phyloP scores from a whole-genome alignment of 2,329 filamentous ascomycete species.

The Bisporella sp. region DNA sequence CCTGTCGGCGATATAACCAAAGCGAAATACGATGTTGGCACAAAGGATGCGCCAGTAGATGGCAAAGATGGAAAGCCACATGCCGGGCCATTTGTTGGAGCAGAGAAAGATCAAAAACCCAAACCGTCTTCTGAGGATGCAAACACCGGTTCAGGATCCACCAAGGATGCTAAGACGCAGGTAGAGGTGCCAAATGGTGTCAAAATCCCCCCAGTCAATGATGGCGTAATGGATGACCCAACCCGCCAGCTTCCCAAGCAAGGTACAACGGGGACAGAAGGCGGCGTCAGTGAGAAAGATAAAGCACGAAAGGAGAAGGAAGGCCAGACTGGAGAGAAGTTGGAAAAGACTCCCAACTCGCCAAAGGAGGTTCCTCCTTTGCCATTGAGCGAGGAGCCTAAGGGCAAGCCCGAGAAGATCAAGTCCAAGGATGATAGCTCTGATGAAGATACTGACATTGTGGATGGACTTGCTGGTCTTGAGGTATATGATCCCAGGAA shows the following conservation, averaged over 20 bases:
- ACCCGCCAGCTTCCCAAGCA: slow-evolving; percentile 68
- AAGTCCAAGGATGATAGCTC: slow-evolving; percentile 30
- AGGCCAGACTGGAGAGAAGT: slow-evolving; percentile 55
- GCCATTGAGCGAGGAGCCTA: slow-evolving; percentile 73
- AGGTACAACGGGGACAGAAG: slow-evolving; percentile 82
- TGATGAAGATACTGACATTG: slow-evolving; percentile 21
- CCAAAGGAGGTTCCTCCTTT: slow-evolving; percentile 82
- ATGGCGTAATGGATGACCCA: slow-evolving; percentile 92
- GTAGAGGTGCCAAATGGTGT: slow-evolving; percentile 50
- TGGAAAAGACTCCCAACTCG: slow-evolving; percentile 69
- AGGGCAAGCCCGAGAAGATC: slow-evolving; percentile 38
- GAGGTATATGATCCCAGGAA: slow-evolving; percentile 43
- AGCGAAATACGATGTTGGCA: slow-evolving; percentile 35
- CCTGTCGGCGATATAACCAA: slow-evolving; percentile 24
- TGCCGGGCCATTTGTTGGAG: slow-evolving; percentile 71
- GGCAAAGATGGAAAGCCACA: slow-evolving; percentile 92
- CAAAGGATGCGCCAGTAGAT: slow-evolving; percentile 83
- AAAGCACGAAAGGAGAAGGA: slow-evolving; percentile 67
- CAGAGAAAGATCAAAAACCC: slow-evolving; percentile 37
- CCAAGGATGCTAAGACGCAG: slow-evolving; percentile 45
- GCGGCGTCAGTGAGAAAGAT: slow-evolving; percentile 81
- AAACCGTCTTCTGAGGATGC: slow-evolving; percentile 28
- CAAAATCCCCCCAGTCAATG: slow-evolving; percentile 55
- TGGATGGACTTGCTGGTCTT: slow-evolving; percentile 36
- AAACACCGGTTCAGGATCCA: slow-evolving; percentile 26